Base-by-base conservation (phyloP, 768 basidiomycete species). In the Astraeus odoratus region DNA sequence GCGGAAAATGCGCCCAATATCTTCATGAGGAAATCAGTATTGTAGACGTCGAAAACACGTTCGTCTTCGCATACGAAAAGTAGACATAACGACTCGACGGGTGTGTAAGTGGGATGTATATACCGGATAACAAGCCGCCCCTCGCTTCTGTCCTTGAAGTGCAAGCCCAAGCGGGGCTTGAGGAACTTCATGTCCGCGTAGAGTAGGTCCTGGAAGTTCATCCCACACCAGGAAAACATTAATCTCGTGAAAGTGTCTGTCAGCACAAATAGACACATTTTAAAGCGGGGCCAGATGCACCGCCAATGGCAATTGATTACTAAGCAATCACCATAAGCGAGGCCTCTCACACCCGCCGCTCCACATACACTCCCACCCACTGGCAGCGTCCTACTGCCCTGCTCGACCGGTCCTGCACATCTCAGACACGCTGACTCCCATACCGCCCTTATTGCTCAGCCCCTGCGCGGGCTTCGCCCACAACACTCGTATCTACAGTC, bases 341-440 rank as follows among this genome's bases (percentile, higher is more conserved):
- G n/a, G n/a, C n/a, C n/a, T n/a, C n/a, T n/a, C 96, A 60, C 90
- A 96, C 60, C 86, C 83, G 8, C 95, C 96, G 39, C 96, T 96
- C 64, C 98, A 96, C 0, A 94, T 97, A n/a, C n/a, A n/a, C n/a
- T n/a, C n/a, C n/a, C n/a, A n/a, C n/a, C n/a, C n/a, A n/a, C n/a
- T n/a, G n/a, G n/a, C n/a, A n/a, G n/a, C n/a, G n/a, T n/a, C n/a
- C n/a, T n/a, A n/a, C n/a, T n/a, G n/a, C n/a, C n/a, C n/a, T n/a
- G n/a, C n/a, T n/a, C n/a, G n/a, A n/a, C n/a, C n/a, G n/a, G n/a
- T n/a, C n/a, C n/a, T n/a, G n/a, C n/a, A n/a, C n/a, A n/a, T n/a
- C n/a, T n/a, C n/a, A n/a, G n/a, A n/a, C n/a, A n/a, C n/a, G n/a
- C n/a, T n/a, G n/a, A n/a, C n/a, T n/a, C n/a, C n/a, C n/a, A n/a